phyloP scores from a whole-genome alignment of 1,284 basidiomycete species.

The Meira miltonrushii region DNA sequence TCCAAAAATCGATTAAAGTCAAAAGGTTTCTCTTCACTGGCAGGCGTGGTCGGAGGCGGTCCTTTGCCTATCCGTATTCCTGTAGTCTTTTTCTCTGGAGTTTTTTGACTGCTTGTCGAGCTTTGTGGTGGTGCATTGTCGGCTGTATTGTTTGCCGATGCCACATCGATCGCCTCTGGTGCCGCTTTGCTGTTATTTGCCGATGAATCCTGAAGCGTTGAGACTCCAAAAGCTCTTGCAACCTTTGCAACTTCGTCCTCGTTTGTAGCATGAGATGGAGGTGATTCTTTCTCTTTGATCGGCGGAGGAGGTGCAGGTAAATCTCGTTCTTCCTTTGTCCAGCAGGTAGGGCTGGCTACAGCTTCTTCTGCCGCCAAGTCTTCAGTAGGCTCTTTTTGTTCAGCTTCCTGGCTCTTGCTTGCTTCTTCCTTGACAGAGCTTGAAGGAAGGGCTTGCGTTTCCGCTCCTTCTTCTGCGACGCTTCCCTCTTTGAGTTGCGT shows the following conservation, averaged over 20 bases:
- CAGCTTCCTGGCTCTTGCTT: background rate
- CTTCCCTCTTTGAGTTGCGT: background rate
- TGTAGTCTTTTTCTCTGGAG: background rate
- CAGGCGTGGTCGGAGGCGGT: constrained; percentile 30
- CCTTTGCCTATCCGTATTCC: constrained; percentile 36
- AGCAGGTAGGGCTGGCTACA: background rate
- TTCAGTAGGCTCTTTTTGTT: background rate
- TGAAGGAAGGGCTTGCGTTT: background rate
- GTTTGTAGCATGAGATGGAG: background rate
- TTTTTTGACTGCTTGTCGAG: background rate
- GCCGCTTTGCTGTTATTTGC: background rate
- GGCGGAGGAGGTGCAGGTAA: constrained; percentile 1
- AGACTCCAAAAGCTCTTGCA: constrained; percentile 6
- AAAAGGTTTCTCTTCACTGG: constrained; percentile 43
- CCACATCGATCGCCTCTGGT: background rate
- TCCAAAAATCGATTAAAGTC: constrained; percentile 52
- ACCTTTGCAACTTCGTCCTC: background rate
- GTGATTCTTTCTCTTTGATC: background rate
- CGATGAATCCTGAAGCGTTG: too few species aligned
- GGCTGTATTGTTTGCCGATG: background rate
- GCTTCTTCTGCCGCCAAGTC: background rate
- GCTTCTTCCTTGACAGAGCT: background rate
- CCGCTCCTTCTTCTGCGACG: background rate
- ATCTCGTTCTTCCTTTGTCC: background rate
- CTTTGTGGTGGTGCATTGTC: background rate